Base-by-base conservation (phyloP, 2,329 filamentous ascomycete genomes). In the Cyphellophora attinorum region DNA sequence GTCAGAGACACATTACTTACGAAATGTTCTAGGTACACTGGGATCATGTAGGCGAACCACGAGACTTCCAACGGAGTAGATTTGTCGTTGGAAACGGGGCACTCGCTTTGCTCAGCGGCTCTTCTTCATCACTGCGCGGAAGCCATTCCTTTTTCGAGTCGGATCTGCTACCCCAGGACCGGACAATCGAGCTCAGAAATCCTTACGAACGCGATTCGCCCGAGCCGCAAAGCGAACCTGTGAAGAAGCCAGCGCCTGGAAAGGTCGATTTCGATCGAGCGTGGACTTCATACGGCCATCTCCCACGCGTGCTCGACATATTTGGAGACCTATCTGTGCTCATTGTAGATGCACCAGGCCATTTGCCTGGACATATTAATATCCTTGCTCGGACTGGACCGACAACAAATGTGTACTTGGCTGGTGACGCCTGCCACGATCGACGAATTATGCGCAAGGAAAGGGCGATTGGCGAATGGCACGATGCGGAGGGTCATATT, bases 1-100 rank as follows among this genome's bases (percentile, higher is more conserved):
- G n/a, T n/a, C n/a, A n/a, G n/a, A n/a, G n/a, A n/a, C n/a, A n/a
- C n/a, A n/a, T n/a, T n/a, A n/a, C n/a, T n/a, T n/a, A 25, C 8
- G 8, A 25, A 25, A 8, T 25, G 21, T 25, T 25, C 21, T 25
- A 25, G 21, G 57, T 61, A 42, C 29, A 59, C 44, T 35, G 40
- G 19, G 44, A 49, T 33, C 46, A 49, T 36, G 46, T 62, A 11
- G 61, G 62, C 19, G 51, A 56, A 23, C 61, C 61, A 1, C 6
- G 11, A 8, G 27, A 29, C 21, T 76, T 73, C 42, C 39, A 58
- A 0, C 50, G 56, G 8, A 58, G 68, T 0, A 55, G 56, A 3
- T 73, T 76, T 41, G 44, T 69, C 3, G 64, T 75, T 5, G 73
- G 73, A 0, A 54, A 58, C 4, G 67, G 67, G 4, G 62, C 21